A percentile compares a stretch with the other conserved stretches of the same genome.
phyloP scores from a whole-genome alignment of 192 early-diverging fungal species.

The Gonapodya prolifera region DNA sequence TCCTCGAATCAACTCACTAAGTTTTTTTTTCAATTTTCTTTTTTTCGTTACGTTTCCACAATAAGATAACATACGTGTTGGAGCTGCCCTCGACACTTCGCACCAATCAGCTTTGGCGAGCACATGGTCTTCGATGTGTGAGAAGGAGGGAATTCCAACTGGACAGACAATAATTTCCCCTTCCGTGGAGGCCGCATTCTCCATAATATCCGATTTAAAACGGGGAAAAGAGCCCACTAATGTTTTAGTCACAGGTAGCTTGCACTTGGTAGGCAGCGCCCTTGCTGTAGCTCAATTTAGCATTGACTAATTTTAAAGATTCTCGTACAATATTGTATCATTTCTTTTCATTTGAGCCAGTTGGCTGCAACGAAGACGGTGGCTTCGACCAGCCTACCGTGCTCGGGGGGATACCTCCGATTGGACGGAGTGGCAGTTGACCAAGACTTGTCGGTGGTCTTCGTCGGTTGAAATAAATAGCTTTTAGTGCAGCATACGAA shows the following conservation, averaged over 20 bases:
- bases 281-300: background rate
- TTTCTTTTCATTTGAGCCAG: too few species aligned
- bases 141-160: background rate
- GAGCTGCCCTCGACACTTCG: slow-evolving; percentile 48
- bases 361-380: too few species aligned
- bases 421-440: too few species aligned
- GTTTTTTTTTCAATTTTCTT: too few species aligned
- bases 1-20: too few species aligned
- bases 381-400: too few species aligned
- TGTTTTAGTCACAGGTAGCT: slow-evolving; percentile 81
- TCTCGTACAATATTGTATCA: too few species aligned
- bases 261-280: slow-evolving; percentile 68
- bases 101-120: slow-evolving; percentile 35
- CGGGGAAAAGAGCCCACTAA: slow-evolving; percentile 20
- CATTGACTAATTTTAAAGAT: background rate
- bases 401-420: too few species aligned
- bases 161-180: slow-evolving; percentile 26
- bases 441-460: too few species aligned
- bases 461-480: too few species aligned
- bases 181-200: slow-evolving; percentile 54
- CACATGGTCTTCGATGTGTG: background rate
- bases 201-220: slow-evolving; percentile 9
- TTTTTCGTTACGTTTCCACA: background rate
- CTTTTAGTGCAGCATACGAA: too few species aligned
- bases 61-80: slow-evolving; percentile 18